Conservation (phyloP, 75 land plant species). For the Cupressus sempervirens region DNA sequence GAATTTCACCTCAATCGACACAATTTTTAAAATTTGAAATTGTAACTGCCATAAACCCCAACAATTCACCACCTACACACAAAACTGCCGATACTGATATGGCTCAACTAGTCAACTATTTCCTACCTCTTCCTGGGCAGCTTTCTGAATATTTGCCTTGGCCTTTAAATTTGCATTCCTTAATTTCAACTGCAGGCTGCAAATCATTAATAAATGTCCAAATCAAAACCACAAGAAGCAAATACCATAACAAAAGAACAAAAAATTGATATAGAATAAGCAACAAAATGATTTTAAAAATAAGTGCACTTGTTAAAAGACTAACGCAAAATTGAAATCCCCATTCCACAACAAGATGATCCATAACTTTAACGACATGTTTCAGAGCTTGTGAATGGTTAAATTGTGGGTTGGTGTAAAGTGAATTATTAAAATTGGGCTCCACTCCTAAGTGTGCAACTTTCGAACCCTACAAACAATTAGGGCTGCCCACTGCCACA, state of each 20-base stretch:
- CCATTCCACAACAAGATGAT: neutral
- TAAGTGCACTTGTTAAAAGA: neutral
- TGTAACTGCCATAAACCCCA: neutral
- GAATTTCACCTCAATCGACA: neutral
- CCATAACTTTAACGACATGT: neutral
- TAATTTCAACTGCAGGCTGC: slow-evolving; percentile 38
- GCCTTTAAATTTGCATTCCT: slow-evolving; percentile 71
- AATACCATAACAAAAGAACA: neutral
- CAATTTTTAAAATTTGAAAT: neutral
- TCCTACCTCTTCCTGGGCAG: slow-evolving; percentile 66
- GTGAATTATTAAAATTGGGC: neutral
- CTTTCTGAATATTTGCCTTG: slow-evolving; percentile 55
- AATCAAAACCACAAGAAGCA: neutral
- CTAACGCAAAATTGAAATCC: neutral
- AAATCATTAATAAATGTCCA: neutral
- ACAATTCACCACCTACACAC: neutral
- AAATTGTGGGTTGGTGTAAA: neutral
- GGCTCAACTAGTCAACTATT: neutral
- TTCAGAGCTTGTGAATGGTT: neutral
- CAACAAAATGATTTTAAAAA: neutral
- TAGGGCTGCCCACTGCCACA: neutral
- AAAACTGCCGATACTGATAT: neutral
- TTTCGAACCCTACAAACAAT: neutral
- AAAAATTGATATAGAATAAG: neutral
- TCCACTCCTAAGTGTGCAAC: neutral